A percentile compares a stretch with the other conserved stretches of the same genome.
phyloP scores from a whole-genome alignment of 176 grass and related monocot genomes.

The Musa beccarii region DNA sequence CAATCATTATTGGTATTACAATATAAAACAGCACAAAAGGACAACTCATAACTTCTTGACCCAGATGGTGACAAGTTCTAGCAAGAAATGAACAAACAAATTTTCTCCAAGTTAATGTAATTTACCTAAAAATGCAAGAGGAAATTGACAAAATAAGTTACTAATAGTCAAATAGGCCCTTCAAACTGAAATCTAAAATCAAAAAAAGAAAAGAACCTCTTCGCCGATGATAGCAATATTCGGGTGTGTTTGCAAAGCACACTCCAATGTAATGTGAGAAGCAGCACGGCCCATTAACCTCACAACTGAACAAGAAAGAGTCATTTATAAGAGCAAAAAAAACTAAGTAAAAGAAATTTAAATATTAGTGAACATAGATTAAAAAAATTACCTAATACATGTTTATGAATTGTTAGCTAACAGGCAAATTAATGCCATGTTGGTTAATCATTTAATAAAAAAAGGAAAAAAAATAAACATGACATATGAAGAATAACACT shows the following conservation, averaged over 20 bases:
- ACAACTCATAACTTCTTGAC: not conserved
- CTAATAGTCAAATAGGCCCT: not conserved
- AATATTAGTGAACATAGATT: too few relatives aligned
- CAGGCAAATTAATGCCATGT: not conserved
- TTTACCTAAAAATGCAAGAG: too few relatives aligned
- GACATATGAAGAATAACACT: not conserved
- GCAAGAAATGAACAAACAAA: too few relatives aligned
- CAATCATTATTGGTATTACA: not conserved
- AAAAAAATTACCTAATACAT: not conserved
- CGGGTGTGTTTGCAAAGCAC: slow-evolving; percentile 92
- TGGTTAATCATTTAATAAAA: not conserved
- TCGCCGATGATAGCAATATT: slow-evolving; percentile 94
- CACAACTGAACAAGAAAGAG: slow-evolving; percentile 54
- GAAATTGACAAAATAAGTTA: not conserved
- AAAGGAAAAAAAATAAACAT: not conserved
- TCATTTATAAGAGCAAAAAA: too few relatives aligned
- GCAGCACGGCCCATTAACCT: slow-evolving; percentile 99
- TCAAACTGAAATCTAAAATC: not conserved
- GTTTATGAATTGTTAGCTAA: not conserved
- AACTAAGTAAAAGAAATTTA: too few relatives aligned
- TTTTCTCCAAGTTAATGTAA: too few relatives aligned
- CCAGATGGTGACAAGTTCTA: not conserved
- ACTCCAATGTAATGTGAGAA: slow-evolving; percentile 98
- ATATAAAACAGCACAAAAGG: not conserved
- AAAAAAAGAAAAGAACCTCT: slow-evolving; percentile 43